Conservation (phyloP, 768 basidiomycete species). For the Mycena sanguinolenta region DNA sequence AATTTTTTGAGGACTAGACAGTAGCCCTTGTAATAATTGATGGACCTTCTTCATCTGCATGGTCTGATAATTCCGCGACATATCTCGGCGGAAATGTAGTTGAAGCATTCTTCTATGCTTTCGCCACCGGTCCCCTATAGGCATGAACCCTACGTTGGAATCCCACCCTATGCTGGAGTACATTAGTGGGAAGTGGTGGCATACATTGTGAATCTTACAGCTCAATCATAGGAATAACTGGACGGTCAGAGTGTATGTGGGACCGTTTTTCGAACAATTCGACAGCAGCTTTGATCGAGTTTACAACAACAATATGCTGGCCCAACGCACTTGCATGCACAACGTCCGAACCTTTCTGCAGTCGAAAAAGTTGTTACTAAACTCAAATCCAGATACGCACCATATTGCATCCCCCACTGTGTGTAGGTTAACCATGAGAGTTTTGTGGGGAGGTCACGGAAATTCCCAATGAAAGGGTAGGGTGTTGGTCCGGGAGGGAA, state of each 20-base stretch:
- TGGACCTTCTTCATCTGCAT: slow-evolving; percentile 42
- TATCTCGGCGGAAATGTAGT: slow-evolving; percentile 42
- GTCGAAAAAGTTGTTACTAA: slow-evolving; percentile 64
- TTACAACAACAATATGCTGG: slow-evolving; percentile 45
- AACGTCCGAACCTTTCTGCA: slow-evolving; percentile 33
- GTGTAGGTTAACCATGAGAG: slow-evolving; percentile 39
- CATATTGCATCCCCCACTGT: slow-evolving; percentile 39
- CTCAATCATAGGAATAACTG: slow-evolving; percentile 25
- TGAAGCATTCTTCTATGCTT: too few relatives aligned
- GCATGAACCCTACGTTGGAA: slow-evolving; percentile 45
- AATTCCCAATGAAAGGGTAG: slow-evolving; percentile 40
- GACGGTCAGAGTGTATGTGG: slow-evolving; percentile 41
- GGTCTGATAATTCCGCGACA: slow-evolving; percentile 36
- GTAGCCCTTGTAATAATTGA: slow-evolving; percentile 35
- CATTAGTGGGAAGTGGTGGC: too few relatives aligned
- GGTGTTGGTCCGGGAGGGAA: slow-evolving; percentile 42
- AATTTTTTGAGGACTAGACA: slow-evolving; percentile 32
- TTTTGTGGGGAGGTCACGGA: slow-evolving; percentile 33
- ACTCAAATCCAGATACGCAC: slow-evolving; percentile 23
- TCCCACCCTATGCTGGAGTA: slow-evolving; percentile 50
- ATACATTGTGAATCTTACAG: slow-evolving; percentile 33
- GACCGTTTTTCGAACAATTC: slow-evolving; percentile 43
- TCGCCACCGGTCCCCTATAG: slow-evolving; percentile 48
- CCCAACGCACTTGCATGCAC: slow-evolving; percentile 40
- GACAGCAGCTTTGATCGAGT: slow-evolving; percentile 40